Base-by-base conservation (phyloP, 1,284 basidiomycete genomes). In the Anthracocystis setariae region DNA sequence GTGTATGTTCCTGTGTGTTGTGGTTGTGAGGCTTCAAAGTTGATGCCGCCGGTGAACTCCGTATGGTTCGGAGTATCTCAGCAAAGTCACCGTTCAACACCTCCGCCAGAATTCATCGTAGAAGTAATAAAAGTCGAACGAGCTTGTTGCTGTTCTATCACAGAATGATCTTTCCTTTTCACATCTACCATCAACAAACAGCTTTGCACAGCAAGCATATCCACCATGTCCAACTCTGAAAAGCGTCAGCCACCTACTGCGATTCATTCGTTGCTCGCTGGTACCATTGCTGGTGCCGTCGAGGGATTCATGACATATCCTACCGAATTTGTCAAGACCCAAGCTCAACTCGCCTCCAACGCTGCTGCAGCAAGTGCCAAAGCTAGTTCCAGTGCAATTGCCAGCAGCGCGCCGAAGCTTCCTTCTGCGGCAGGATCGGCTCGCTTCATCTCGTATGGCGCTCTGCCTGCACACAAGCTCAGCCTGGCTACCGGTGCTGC, bases 271-370 rank as follows among this genome's bases (percentile, higher is more conserved):
- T 49, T 74, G 37, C 24, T 72, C 8, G 94, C 94, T 0, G 94
- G 95, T 18, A 88, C 92, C 13, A 91, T 91, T 0, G 94, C 94
- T 20, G 94, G 94, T 21, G 93, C 91, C 5, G 86, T 96, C 52
- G 94, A 97, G 86, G 92, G 86, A 37, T 86, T 87, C 62, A 78
- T 85, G 29, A 74, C 90, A 18, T 94, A 93, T 73, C 94, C 94
- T 0, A 91, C 92, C 3, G 94, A 98, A 81, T 93, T 89, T 76
- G 90, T 94, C 56, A 96, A 96, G 81, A 86, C 86, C 8, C 84
- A 84, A 61, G 76, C 85, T 12, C 86, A 86, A 65, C 86, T 86
- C 60, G 83, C 82, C 8, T 58, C 56, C 9, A 58, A 58, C 12
- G 40, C 40, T 23, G 40, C 40, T 29, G 29, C 29, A 29, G 29